Evolutionary conservation across 169 alveolate genomes (phyloP).

Genomic region (Eimeria necatrix): DNA sequence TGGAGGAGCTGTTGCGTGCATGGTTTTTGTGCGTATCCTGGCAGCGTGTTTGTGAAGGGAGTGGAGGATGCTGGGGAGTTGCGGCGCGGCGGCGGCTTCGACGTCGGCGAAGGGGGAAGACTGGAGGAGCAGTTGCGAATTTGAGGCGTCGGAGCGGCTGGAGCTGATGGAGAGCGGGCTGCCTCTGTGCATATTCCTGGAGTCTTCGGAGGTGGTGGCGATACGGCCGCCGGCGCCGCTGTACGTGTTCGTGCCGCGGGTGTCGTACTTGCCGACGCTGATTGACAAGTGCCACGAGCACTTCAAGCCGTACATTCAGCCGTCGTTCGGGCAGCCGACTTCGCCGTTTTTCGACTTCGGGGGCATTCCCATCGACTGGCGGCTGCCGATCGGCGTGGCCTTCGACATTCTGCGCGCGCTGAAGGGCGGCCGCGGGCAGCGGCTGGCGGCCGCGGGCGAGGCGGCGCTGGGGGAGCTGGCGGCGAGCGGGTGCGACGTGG

Average conservation of each 20-base stretch:
- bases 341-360: slow-evolving; percentile 77
- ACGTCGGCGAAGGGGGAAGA: not conserved
- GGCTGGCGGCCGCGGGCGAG: slow-evolving; percentile 9
- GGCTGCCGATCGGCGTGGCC: slow-evolving; percentile 78
- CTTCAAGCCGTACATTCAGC: slow-evolving; percentile 73
- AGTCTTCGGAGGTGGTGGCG: slow-evolving; percentile 76
- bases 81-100: slow-evolving; percentile 31
- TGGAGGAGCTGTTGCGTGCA: not conserved
- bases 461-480: slow-evolving; percentile 40
- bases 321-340: slow-evolving; percentile 66
- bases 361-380: slow-evolving; percentile 78
- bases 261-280: slow-evolving; percentile 72
- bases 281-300: slow-evolving; percentile 70
- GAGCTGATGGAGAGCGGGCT: slow-evolving; percentile 72
- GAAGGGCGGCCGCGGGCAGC: slow-evolving; percentile 32
- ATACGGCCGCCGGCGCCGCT: slow-evolving; percentile 78
- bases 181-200: slow-evolving; percentile 75
- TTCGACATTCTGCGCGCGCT: slow-evolving; percentile 65
- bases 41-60: not conserved
- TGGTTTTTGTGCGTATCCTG: not conserved
- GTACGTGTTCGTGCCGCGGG: slow-evolving; percentile 67
- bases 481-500: slow-evolving; percentile 71
- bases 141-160: slow-evolving; percentile 69
- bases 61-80: slow-evolving; percentile 36
- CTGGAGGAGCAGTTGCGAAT: not conserved